Conservation (phyloP, 805 yeast genomes). For the Pichia rugopelliculosa region DNA sequence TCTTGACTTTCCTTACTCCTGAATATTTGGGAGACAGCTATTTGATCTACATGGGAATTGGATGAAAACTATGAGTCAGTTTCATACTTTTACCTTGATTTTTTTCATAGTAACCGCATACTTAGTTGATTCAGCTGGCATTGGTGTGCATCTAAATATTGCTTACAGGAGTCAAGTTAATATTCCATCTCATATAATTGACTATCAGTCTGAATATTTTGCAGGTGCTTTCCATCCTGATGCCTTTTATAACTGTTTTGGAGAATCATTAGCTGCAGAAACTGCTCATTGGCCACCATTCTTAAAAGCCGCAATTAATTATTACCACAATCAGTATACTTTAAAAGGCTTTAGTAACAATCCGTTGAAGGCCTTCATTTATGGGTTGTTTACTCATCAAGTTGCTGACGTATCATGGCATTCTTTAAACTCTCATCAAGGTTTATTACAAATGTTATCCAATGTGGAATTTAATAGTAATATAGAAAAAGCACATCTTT, state of each 20-base stretch:
- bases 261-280: conserved; percentile 47
- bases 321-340: conserved; percentile 27
- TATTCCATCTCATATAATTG: conserved; percentile 30
- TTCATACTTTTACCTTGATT: not conserved
- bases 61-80: not conserved
- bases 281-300: conserved; percentile 68
- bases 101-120: not conserved
- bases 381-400: conserved; percentile 57
- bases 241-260: conserved; percentile 55
- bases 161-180: conserved; percentile 25
- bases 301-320: conserved; percentile 36
- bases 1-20: no score
- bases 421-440: conserved; percentile 46
- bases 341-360: conserved; percentile 18
- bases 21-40: no score
- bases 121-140: conserved; percentile 17
- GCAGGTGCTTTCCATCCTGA: conserved; percentile 69
- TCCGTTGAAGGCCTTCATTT: conserved; percentile 44
- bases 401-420: conserved; percentile 65
- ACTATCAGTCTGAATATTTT: conserved; percentile 28
- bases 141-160: conserved; percentile 31
- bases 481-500: conserved; percentile 41
- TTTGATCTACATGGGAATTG: not conserved
- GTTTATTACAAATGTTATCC: conserved; percentile 45
- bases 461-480: conserved; percentile 49